Evolutionary conservation across 192 early-diverging fungal genomes (phyloP), one percentile per base, ranked within the genome.

Genomic region (Backusella parvicylindrica): DNA sequence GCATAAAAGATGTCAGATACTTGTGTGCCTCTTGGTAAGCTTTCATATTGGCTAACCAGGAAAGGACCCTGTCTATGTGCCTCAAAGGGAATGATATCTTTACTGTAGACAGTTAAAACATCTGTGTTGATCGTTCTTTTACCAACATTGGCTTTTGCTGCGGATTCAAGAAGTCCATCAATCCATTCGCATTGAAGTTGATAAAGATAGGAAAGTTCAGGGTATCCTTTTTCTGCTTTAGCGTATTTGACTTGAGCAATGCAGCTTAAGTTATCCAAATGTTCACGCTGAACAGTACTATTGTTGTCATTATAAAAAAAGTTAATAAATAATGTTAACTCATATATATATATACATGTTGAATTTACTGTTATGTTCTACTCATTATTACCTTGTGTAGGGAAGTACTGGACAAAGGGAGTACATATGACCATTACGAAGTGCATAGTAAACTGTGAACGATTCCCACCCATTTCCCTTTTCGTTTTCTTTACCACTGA

Each of bases 371-470:
- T n/a, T n/a, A n/a, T n/a, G n/a, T n/a, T n/a, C n/a, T n/a, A n/a
- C n/a, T n/a, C n/a, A n/a, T 28, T 4, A 37, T 75, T 87, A 91
- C 90, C 89, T 87, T 49, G 76, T 84, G 37, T 79, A 79, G 5
- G 95, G 95, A 74, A 95, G 72, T 28, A 95, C 82, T 7, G 95
- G 95, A 56, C 93, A 95, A 69, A 96, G 75, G 4, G 88, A 84
- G 72, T 90, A 93, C 4, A 95, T 75, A 40, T 95, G 89, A 18
- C 93, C 93, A 23, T 84, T 87, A 49, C 84, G 83, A n/a, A 89
- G 89, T 49, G 92, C 71, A 36, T 90, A 87, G 74, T 93, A 96
- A 1, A 93, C 80, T 3, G 92, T 88, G 36, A 90, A 86, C 7
- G 88, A 83, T 32, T 90, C 90, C 94, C 94, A 95, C 31, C 83